phyloP scores from a whole-genome alignment of 2,329 filamentous ascomycete genomes.

The Alternaria conjuncta region DNA sequence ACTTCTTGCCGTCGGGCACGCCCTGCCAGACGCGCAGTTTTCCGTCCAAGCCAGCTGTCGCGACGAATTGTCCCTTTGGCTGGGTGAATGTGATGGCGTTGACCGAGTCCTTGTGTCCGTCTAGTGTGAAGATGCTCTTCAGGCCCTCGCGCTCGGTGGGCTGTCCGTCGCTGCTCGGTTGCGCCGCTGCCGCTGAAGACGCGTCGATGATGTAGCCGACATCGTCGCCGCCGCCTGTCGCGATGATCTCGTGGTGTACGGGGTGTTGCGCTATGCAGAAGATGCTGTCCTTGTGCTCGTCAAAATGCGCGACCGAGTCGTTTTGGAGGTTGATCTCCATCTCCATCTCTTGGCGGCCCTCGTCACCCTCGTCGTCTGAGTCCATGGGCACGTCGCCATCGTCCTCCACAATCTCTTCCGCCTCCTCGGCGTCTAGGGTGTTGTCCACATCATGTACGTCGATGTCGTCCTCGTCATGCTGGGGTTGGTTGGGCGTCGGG shows the following conservation, averaged over 20 bases:
- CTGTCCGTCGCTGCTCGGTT: conserved; percentile 64
- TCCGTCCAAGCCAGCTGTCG: conserved; percentile 90
- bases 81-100: conserved; percentile 85
- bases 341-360: conserved; percentile 59
- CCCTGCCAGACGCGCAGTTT: conserved; percentile 73
- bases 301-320: conserved; percentile 92
- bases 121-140: conserved; percentile 72
- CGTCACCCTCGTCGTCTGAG: conserved; percentile 67
- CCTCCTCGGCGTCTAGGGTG: conserved; percentile 78
- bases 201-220: conserved; percentile 86
- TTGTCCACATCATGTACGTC: conserved; percentile 69
- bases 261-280: conserved; percentile 97
- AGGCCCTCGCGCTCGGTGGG: conserved; percentile 65
- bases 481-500: conserved; percentile 26
- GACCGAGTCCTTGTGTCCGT: conserved; percentile 92
- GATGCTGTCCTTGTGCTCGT: conserved; percentile 86
- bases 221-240: conserved; percentile 87
- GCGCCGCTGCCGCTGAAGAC: conserved; percentile 66
- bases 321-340: conserved; percentile 84
- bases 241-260: conserved; percentile 74
- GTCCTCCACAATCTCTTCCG: conserved; percentile 73
- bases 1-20: conserved; percentile 59
- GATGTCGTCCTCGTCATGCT: conserved; percentile 39
- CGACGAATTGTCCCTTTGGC: conserved; percentile 80
- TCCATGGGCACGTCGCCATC: conserved; percentile 82